Evolutionary conservation across 805 yeast species (phyloP), one percentile per base, ranked within the genome.

Genomic region (Saccharomycopsis selenospora): DNA sequence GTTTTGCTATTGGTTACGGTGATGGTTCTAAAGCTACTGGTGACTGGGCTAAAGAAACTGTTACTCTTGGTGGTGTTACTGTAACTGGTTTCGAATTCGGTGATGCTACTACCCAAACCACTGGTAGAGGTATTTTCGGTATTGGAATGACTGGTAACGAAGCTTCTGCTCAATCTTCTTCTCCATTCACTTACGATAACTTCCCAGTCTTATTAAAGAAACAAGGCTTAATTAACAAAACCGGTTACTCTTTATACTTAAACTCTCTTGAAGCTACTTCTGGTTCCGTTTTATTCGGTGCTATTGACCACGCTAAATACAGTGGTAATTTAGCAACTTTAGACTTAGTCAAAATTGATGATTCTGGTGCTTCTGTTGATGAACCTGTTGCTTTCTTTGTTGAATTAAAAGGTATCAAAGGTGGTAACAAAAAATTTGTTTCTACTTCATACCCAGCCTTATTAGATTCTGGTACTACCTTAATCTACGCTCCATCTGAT

Each of bases 61-160:
- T 89, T 57, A 65, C 67, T 28, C 70, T 56, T 24, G 57, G 53
- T 18, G 54, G 57, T 7, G 41, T 22, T n/a, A 40, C 29, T 10
- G 40, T 51, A 14, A 42, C 38, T 20, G 47, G 40, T 24, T 28
- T 51, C 13, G 38, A 36, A 22, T 48, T 51, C 36, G 54, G 51
- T 29, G 47, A 51, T 25, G 51, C 49, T 22, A 47, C 45, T 18
- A 44, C 43, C 3, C 49, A 41, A 36, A 59, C 50, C 14, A 46
- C 44, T 25, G 47, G 49, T n/a, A 40, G 48, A 40, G 89, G 93
- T 48, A 90, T 86, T 23, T 63, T 85, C 29, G 89, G 90, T 27
- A 77, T 85, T 53, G 91, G 93, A 7, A 69, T 83, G 46, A 66
- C 76, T 3, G 85, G 80, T 8, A 69, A 84, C 47, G 95, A 88